A percentile compares a stretch with the other conserved stretches of the same genome.
These are phyloP conservation scores for Murraya koenigii DNA, from an alignment of 345 rosid species.

Conservation along the genomic window DNA sequence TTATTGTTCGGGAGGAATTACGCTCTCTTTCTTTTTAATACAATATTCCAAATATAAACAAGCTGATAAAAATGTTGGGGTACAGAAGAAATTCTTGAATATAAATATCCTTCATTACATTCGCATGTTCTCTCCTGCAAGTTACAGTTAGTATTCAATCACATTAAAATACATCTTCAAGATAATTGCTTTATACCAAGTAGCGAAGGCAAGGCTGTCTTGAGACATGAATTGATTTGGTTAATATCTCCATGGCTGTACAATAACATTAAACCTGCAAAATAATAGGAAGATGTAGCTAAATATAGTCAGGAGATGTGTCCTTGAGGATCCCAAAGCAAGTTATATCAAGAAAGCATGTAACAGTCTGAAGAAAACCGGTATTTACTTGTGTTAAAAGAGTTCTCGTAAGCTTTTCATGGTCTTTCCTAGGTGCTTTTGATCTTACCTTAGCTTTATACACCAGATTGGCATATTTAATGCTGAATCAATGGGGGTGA, in stretches of 20 bases:
- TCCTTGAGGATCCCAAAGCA: not conserved
- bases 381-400: not conserved
- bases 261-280: constrained; percentile 27
- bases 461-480: not conserved
- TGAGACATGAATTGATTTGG: constrained; percentile 1
- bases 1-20: no score
- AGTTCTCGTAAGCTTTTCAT: not conserved
- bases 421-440: not conserved
- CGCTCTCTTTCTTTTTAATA: not conserved
- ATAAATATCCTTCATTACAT: not conserved
- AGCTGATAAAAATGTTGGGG: not conserved
- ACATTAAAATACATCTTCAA: not conserved
- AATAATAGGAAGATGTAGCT: not conserved
- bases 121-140: not conserved
- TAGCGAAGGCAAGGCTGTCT: not conserved
- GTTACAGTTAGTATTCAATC: constrained; percentile 1
- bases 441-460: not conserved
- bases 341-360: not conserved
- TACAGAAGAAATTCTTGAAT: not conserved
- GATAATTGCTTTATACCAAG: constrained; percentile 3
- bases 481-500: not conserved
- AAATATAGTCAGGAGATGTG: not conserved
- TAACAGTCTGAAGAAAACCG: not conserved
- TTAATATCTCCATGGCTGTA: constrained; percentile 26
- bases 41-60: constrained; percentile 12